Percentiles rank a stretch among this genome's conserved stretches.
phyloP scores from a whole-genome alignment of 2,329 filamentous ascomycete genomes.

The Trichoderma sp. region DNA sequence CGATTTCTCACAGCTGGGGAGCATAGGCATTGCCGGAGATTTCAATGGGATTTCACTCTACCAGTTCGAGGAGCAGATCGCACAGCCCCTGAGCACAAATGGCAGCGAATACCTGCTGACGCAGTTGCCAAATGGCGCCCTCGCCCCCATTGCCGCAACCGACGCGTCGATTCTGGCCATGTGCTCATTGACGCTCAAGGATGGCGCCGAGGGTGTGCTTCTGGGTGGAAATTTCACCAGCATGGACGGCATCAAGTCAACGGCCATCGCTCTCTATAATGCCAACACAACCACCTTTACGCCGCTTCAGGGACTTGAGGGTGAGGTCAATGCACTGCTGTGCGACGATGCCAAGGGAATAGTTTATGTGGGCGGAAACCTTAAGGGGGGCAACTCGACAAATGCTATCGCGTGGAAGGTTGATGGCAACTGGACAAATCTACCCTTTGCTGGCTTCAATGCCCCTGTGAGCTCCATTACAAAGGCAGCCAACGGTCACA shows the following conservation, averaged over 20 bases:
- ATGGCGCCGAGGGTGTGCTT: slow-evolving; percentile 72
- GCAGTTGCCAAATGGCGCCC: slow-evolving; percentile 79
- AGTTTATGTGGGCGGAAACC: slow-evolving; percentile 90
- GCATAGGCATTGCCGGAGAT: slow-evolving; percentile 81
- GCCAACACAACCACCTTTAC: slow-evolving; percentile 66
- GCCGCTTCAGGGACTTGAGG: slow-evolving; percentile 75
- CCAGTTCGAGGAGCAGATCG: slow-evolving; percentile 75
- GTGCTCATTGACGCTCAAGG: slow-evolving; percentile 69
- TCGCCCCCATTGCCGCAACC: slow-evolving; percentile 68
- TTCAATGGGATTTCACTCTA: slow-evolving; percentile 91
- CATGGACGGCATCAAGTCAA: slow-evolving; percentile 70
- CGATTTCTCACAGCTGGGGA: slow-evolving; percentile 73
- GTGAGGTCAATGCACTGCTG: slow-evolving; percentile 75
- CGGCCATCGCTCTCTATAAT: slow-evolving; percentile 78
- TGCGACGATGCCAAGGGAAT: slow-evolving; percentile 74
- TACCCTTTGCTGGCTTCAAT: slow-evolving; percentile 94
- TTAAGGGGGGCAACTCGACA: slow-evolving; percentile 74
- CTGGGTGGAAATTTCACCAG: slow-evolving; percentile 96
- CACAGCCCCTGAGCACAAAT: slow-evolving; percentile 65
- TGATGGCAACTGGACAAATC: slow-evolving; percentile 66
- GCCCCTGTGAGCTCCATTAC: slow-evolving; percentile 84
- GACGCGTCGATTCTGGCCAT: slow-evolving; percentile 85
- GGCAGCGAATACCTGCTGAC: slow-evolving; percentile 78
- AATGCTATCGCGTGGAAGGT: slow-evolving; percentile 84
- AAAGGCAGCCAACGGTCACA: slow-evolving; percentile 74